phyloP scores from a whole-genome alignment of 2,329 filamentous ascomycete species.

The Phialophora macrospora region DNA sequence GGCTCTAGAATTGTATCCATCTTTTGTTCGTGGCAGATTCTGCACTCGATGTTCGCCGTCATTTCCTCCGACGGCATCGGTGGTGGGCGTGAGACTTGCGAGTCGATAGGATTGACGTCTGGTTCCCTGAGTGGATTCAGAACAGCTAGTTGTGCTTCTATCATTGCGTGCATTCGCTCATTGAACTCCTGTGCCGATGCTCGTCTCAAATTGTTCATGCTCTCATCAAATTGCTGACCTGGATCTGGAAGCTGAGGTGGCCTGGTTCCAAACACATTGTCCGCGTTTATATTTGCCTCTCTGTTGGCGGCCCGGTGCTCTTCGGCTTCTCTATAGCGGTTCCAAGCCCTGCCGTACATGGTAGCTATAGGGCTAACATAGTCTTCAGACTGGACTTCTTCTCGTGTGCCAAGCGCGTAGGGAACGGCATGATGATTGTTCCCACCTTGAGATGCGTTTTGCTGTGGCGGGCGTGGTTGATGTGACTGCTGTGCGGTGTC shows the following conservation, averaged over 20 bases:
- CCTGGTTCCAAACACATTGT: slow-evolving; percentile 9
- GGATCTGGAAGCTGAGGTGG: slow-evolving; percentile 11
- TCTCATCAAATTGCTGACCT: neutral
- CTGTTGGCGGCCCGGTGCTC: slow-evolving; percentile 9
- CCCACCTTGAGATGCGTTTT: neutral
- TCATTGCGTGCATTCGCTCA: neutral
- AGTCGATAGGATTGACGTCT: slow-evolving; percentile 35
- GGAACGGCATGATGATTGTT: slow-evolving; percentile 12
- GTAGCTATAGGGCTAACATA: slow-evolving; percentile 36
- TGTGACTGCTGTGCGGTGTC: neutral
- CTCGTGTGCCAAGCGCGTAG: slow-evolving; percentile 37
- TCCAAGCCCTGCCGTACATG: slow-evolving; percentile 37
- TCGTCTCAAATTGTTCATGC: slow-evolving; percentile 6
- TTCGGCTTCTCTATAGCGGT: slow-evolving; percentile 36
- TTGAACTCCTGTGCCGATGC: neutral
- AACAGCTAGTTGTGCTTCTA: neutral
- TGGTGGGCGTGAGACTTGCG: slow-evolving; percentile 29
- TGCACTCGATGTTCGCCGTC: slow-evolving; percentile 35
- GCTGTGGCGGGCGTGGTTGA: neutral
- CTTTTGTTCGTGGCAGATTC: slow-evolving; percentile 38
- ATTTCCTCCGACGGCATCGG: slow-evolving; percentile 31
- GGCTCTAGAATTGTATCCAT: slow-evolving; percentile 37
- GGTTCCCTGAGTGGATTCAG: slow-evolving; percentile 17
- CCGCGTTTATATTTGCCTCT: neutral
- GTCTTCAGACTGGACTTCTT: slow-evolving; percentile 37